These are phyloP conservation scores for Tardiomyces digboiensis DNA, from an alignment of 1,139 yeast species.

Conservation along the genomic window DNA sequence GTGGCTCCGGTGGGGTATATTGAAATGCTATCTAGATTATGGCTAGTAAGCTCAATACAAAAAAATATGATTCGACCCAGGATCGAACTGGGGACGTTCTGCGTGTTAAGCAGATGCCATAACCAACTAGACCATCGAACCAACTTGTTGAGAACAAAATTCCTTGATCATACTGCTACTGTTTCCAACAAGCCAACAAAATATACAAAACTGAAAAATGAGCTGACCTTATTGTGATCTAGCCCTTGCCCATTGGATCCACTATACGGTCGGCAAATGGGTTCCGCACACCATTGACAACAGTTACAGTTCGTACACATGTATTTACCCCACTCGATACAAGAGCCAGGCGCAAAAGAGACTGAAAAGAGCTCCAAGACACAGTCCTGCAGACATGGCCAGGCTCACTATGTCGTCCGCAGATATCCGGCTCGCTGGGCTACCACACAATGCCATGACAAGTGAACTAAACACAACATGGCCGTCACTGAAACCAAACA, in stretches of 20 bases:
- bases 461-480: conserved; percentile 73
- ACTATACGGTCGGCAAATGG: no score
- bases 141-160: conserved; percentile 13
- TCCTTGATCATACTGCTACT: neutral
- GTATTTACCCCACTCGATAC: no score
- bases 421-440: neutral
- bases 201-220: no score
- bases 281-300: no score
- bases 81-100: conserved; percentile 99
- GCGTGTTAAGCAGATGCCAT: conserved; percentile 99
- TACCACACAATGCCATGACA: conserved; percentile 34
- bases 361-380: neutral
- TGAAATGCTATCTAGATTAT: neutral
- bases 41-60: no score
- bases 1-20: no score
- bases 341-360: no score
- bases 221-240: no score
- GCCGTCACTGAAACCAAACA: conserved; percentile 84
- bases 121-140: conserved; percentile 96
- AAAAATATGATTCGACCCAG: conserved; percentile 97
- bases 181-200: no score
- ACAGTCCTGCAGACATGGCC: neutral
- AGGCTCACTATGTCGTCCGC: neutral
- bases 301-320: no score
- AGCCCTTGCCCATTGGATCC: no score